Evolutionary conservation across 768 basidiomycete genomes (phyloP), one percentile per base, ranked within the genome.

Genomic region (Obba rivulosa): DNA sequence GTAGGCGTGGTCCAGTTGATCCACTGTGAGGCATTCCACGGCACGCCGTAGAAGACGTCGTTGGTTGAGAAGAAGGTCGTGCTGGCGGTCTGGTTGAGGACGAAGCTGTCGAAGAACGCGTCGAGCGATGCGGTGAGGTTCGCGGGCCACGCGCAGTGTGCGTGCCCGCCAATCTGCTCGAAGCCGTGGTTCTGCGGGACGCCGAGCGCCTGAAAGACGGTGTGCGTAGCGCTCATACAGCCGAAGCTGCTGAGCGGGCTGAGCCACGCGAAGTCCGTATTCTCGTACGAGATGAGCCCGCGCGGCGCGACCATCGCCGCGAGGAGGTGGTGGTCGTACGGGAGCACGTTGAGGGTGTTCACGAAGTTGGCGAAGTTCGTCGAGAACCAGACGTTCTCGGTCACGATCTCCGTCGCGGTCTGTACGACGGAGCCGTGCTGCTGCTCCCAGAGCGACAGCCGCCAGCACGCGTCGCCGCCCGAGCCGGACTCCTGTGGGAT

Each of bases 401-500:
- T 63, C 47, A 82, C 73, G 55, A 82, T 82, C 60, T 82, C 75
- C 4, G 70, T 68, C 3, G 79, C 78, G 5, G 77, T 77, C 62
- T 82, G 80, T 2, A 75, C 75, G 42, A 53, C 53, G 23, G 64
- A 64, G 2, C 78, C 79, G n/a, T 55, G 57, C 31, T 60, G 54
- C 53, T 70, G 61, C 69, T 77, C 72, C 41, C 57, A 71, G 55
- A 75, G 70, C 20, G 78, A 80, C 48, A 82, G 65, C 37, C 79
- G 74, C 80, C 80, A 82, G 65, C 74, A 77, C n/a, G 73, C 75
- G 21, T 70, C 73, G 5, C 80, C 79, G 41, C 80, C 79, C 11
- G 78, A 77, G 10, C 80, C 80, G 11, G 79, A 80, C 62, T 82
- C 79, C 60, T 82, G 80, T 4, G 79, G 77, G 52, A 82, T 76